Evolutionary conservation across 106 monocot genomes (phyloP), one percentile per base, ranked within the genome.

Genomic region (Triglochin maritima): DNA sequence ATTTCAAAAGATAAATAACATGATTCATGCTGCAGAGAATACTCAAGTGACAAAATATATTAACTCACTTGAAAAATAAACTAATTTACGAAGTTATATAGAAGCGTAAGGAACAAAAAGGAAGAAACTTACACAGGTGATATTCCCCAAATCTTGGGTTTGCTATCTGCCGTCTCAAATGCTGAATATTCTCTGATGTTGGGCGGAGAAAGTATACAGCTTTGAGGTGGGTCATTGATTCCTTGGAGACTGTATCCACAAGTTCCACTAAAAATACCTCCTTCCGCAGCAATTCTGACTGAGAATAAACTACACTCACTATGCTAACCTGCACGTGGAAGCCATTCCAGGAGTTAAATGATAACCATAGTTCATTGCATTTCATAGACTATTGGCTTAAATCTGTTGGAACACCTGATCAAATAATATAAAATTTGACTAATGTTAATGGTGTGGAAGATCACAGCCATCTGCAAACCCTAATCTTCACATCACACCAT

Each of bases 221-320:
- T 86, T 98, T 98, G 47, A 98, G 82, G 75, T 98, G 98, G 14
- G 80, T 71, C 98, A 98, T 98, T 66, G 88, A 79, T 78, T 92
- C 92, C 66, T 86, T 92, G 44, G 86, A 82, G 73, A 82, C 71
- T 9, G 84, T 80, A 75, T 98, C 98, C 44, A 98, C 72, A 3
- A 88, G 60, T 77, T 92, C 92, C 4, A 92, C 98, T 76, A 98
- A 81, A 80, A 89, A 98, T 1, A 98, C 98, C 79, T 98, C 92
- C 70, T 98, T 98, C 71, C 86, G 84, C 45, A 98, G 88, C 49
- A 98, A 74, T 48, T 91, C 83, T 57, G 92, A 92, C 60, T 92
- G 98, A 47, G 88, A 86, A 78, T 88, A 98, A 45, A 73, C 98
- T 64, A 98, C 98, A 83, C 98, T 98, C 6, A 98, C 92, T 62